Conservation (phyloP, 2,329 filamentous ascomycete species). For the Fusarium hainanense region DNA sequence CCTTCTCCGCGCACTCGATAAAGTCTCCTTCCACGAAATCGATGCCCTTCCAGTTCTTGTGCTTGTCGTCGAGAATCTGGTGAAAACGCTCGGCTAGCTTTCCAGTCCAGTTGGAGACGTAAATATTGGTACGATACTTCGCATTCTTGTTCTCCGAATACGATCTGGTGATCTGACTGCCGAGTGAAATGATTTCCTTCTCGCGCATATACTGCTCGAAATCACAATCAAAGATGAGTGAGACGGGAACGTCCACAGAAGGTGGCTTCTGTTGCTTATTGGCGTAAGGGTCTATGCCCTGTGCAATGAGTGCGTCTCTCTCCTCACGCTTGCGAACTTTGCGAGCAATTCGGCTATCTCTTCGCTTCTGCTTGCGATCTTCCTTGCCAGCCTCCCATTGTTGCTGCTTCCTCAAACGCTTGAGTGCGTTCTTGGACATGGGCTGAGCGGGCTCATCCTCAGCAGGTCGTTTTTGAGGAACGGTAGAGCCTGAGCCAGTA, state of each 20-base stretch:
- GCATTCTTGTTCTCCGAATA: slow-evolving; percentile 88
- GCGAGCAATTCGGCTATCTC: slow-evolving; percentile 64
- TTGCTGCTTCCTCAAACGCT: slow-evolving; percentile 78
- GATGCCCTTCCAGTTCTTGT: slow-evolving; percentile 83
- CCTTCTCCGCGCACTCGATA: slow-evolving; percentile 71
- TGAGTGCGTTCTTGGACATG: slow-evolving; percentile 87
- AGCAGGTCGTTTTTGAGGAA: slow-evolving; percentile 10
- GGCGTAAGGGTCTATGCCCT: slow-evolving; percentile 56
- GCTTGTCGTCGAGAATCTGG: slow-evolving; percentile 74
- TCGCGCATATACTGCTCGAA: slow-evolving; percentile 92
- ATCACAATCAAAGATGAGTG: slow-evolving; percentile 88
- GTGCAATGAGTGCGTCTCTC: slow-evolving; percentile 61
- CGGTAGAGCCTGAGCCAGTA: neutral
- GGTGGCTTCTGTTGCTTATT: slow-evolving; percentile 50
- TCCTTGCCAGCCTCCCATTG: slow-evolving; percentile 80
- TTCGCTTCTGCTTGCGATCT: slow-evolving; percentile 64
- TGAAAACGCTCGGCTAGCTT: slow-evolving; percentile 83
- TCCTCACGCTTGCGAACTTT: slow-evolving; percentile 62
- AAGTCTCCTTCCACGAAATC: slow-evolving; percentile 81
- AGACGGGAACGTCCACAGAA: slow-evolving; percentile 74
- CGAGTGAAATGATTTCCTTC: slow-evolving; percentile 84
- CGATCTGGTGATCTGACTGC: slow-evolving; percentile 83
- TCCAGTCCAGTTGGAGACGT: slow-evolving; percentile 82
- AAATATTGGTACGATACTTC: slow-evolving; percentile 75
- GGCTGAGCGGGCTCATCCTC: slow-evolving; percentile 26